These are phyloP conservation scores for Tolypocladium amazonense DNA, from an alignment of 2,329 filamentous ascomycete species.

Conservation along the genomic window DNA sequence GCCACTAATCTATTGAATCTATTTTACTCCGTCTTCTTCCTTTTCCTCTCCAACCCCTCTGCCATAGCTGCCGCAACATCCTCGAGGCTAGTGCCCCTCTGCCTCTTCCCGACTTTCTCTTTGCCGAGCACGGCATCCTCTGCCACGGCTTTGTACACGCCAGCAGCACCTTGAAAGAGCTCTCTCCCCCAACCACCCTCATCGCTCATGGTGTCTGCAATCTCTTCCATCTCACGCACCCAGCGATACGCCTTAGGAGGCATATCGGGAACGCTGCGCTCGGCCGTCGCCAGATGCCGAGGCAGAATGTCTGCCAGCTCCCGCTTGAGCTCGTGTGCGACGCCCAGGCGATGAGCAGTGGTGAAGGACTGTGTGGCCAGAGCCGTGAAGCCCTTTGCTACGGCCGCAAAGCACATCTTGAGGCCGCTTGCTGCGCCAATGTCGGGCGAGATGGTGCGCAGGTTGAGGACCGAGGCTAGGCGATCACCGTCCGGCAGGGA, in stretches of 20 bases:
- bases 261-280: conserved; percentile 46
- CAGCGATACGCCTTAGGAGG: conserved; percentile 68
- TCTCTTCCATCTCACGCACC: conserved; percentile 70
- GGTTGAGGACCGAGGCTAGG: conserved; percentile 33
- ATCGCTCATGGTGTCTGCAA: conserved; percentile 52
- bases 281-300: conserved; percentile 30
- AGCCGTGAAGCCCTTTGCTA: conserved; percentile 56
- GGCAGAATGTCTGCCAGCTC: conserved; percentile 45
- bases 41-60: conserved; percentile 36
- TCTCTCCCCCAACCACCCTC: conserved; percentile 50
- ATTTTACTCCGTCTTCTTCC: conserved; percentile 19
- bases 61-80: conserved; percentile 41
- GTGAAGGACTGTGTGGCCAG: conserved; percentile 62
- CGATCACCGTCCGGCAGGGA: conserved; percentile 27
- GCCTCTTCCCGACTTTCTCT: conserved; percentile 46
- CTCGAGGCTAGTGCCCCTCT: conserved; percentile 43
- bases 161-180: conserved; percentile 49
- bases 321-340: conserved; percentile 45
- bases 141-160: conserved; percentile 50
- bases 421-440: conserved; percentile 48
- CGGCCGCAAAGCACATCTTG: conserved; percentile 55
- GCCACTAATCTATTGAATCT: neutral
- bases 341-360: conserved; percentile 52
- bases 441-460: conserved; percentile 33
- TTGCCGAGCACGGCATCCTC: conserved; percentile 48